Percentiles rank a stretch among this genome's conserved stretches.
Evolutionary conservation across 2,329 filamentous ascomycete species (phyloP).

Genomic region (Aspergillus neotritici): DNA sequence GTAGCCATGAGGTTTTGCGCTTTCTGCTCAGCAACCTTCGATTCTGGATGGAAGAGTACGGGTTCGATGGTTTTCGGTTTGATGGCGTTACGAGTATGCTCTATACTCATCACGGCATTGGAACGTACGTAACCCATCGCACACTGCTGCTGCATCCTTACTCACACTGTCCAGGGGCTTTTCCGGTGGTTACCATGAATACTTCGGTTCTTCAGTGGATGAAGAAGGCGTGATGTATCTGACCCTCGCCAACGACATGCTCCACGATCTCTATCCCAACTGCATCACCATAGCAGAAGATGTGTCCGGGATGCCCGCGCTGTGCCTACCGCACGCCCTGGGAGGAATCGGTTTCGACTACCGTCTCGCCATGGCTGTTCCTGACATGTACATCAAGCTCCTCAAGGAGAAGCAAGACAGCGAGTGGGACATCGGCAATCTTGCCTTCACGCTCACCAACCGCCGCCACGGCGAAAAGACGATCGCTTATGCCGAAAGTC

Average conservation of each 20-base stretch:
- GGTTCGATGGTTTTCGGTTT: slow-evolving; percentile 95
- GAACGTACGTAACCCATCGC: slow-evolving; percentile 61
- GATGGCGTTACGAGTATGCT: slow-evolving; percentile 99
- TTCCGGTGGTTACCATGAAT: slow-evolving; percentile 96
- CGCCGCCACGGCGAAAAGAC: slow-evolving; percentile 94
- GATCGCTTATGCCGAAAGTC: slow-evolving; percentile 93
- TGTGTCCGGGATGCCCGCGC: slow-evolving; percentile 96
- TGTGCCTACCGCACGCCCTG: slow-evolving; percentile 77
- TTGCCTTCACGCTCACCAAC: slow-evolving; percentile 85
- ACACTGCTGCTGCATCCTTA: neutral
- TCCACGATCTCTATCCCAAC: slow-evolving; percentile 83
- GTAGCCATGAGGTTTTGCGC: slow-evolving; percentile 86
- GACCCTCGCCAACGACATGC: slow-evolving; percentile 93
- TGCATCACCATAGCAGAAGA: slow-evolving; percentile 92
- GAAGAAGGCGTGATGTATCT: slow-evolving; percentile 92
- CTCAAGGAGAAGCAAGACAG: slow-evolving; percentile 87
- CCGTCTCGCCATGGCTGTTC: slow-evolving; percentile 92
- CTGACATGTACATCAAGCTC: slow-evolving; percentile 99
- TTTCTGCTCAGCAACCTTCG: slow-evolving; percentile 92
- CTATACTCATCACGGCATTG: slow-evolving; percentile 91
- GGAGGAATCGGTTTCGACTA: slow-evolving; percentile 97
- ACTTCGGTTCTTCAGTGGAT: slow-evolving; percentile 84
- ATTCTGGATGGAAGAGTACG: slow-evolving; percentile 99
- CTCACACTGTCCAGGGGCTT: slow-evolving; percentile 61
- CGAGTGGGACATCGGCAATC: slow-evolving; percentile 82